These are phyloP conservation scores for Aspergillus proliferans DNA, from an alignment of 2,329 filamentous ascomycete genomes.

Conservation along the genomic window DNA sequence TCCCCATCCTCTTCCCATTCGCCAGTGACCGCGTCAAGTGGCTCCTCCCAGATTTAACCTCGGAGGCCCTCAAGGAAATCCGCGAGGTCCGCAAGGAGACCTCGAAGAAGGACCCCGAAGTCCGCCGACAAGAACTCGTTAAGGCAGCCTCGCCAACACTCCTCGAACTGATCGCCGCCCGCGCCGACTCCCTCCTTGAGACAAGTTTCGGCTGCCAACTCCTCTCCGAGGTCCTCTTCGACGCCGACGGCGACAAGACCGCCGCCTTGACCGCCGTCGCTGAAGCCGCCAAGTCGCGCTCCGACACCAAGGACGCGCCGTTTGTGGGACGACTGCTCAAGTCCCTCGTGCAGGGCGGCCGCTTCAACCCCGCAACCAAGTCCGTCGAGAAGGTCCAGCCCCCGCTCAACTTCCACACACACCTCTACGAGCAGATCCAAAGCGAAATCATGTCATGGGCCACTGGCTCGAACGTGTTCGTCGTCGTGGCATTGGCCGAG, in stretches of 20 bases:
- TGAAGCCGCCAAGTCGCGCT: conserved; percentile 36
- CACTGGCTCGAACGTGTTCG: conserved; percentile 76
- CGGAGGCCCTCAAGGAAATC: conserved; percentile 68
- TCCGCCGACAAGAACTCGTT: conserved; percentile 69
- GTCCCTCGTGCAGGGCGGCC: conserved; percentile 80
- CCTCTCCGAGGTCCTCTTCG: conserved; percentile 73
- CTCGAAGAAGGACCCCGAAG: conserved; percentile 83
- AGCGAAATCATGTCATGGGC: conserved; percentile 75
- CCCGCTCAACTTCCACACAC: conserved; percentile 69
- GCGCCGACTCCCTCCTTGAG: conserved; percentile 61
- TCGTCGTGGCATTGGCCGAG: conserved; percentile 75
- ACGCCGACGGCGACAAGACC: conserved; percentile 68
- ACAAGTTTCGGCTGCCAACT: conserved; percentile 83
- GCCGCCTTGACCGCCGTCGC: conserved; percentile 64
- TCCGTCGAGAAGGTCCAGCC: conserved; percentile 66
- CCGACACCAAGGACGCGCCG: conserved; percentile 55
- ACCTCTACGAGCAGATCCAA: conserved; percentile 76
- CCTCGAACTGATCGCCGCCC: conserved; percentile 64
- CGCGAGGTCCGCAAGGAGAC: conserved; percentile 73
- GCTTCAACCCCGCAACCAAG: conserved; percentile 70
- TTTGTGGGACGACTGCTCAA: conserved; percentile 79
- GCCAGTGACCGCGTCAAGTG: conserved; percentile 56
- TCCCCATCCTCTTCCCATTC: conserved; percentile 74
- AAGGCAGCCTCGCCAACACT: conserved; percentile 68
- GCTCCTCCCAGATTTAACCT: conserved; percentile 58